Evolutionary conservation across 2,329 filamentous ascomycete species (phyloP), one percentile per base, ranked within the genome.

Genomic region (Parasarocladium wereldwijsianum): DNA sequence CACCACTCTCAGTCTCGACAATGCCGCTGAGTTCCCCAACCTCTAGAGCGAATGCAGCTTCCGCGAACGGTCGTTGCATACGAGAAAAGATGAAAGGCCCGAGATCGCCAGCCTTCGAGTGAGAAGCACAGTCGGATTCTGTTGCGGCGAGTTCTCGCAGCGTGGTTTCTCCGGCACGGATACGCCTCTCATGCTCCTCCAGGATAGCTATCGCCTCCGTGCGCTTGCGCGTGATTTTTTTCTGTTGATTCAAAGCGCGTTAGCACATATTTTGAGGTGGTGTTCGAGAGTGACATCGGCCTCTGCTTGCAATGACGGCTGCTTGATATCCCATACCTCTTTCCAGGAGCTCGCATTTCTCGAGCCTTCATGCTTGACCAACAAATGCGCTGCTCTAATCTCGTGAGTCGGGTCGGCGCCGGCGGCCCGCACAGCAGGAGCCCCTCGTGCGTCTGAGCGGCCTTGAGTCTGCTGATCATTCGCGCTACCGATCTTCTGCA

Each of bases 31-130:
- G 74, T 56, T 94, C 72, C 19, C 85, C 86, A 3, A 78, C 76
- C 54, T 86, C 70, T 32, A 98, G 64, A n/a, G 70, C 76, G 58
- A 98, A 98, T 2, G 90, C 80, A 4, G 86, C 86, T 33, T 94
- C 84, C 58, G 98, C 90, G 48, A 98, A 98, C 57, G 94, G 87
- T 62, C 86, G 87, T 54, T 98, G 90, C 90, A 98, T 98, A 47
- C 96, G 87, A 17, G 85, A 84, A 45, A 70, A 76, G 33, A 84
- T 86, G 54, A 98, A 98, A 56, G 86, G 93, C 13, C 90, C 90
- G 60, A 98, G 60, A 51, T 98, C 90, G 34, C 90, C 90, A 41
- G 76, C 73, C 68, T 96, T 98, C 44, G 85, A 73, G 17, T 90
- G 86, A 44, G 85, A 94, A 55, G 82, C 93, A 60, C 87, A 96